Evolutionary conservation across 495 filamentous ascomycete species (phyloP).

Genomic region (Xylaria sp.): DNA sequence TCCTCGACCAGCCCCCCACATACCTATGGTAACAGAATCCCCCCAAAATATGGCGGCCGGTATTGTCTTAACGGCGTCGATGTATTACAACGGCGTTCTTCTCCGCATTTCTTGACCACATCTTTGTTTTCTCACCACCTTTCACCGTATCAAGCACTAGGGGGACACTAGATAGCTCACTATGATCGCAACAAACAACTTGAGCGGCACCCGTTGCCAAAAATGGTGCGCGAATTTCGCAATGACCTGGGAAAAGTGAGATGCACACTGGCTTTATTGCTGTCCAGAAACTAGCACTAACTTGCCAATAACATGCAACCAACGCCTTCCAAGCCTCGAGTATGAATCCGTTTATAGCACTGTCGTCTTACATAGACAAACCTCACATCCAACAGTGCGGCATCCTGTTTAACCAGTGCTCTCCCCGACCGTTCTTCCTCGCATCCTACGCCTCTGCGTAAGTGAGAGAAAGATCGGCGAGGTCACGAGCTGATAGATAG

Average conservation of each 20-base stretch:
- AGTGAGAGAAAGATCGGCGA: neutral
- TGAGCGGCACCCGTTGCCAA: constrained; percentile 28
- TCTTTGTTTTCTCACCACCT: constrained; percentile 28
- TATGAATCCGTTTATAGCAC: constrained; percentile 30
- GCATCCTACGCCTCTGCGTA: constrained; percentile 1
- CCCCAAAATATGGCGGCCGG: constrained; percentile 18
- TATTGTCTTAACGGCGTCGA: constrained; percentile 29
- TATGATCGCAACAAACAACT: constrained; percentile 20
- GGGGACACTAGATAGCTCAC: neutral
- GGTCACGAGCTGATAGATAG: constrained; percentile 1
- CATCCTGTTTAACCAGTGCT: constrained; percentile 29
- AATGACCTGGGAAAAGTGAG: constrained; percentile 22
- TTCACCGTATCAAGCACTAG: neutral
- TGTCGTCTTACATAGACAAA: constrained; percentile 25
- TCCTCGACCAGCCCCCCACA: constrained; percentile 2
- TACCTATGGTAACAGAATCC: neutral
- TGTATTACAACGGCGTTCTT: constrained; percentile 23
- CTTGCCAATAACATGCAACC: constrained; percentile 29
- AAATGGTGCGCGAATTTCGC: constrained; percentile 42
- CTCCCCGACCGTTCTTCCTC: constrained; percentile 9
- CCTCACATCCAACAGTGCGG: constrained; percentile 34
- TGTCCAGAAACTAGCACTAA: neutral
- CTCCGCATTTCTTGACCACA: constrained; percentile 27
- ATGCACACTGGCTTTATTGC: constrained; percentile 24
- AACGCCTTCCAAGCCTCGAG: constrained; percentile 26